Conservation (phyloP, 352 stramenopile genomes). For the Phytophthora agathidicida region DNA sequence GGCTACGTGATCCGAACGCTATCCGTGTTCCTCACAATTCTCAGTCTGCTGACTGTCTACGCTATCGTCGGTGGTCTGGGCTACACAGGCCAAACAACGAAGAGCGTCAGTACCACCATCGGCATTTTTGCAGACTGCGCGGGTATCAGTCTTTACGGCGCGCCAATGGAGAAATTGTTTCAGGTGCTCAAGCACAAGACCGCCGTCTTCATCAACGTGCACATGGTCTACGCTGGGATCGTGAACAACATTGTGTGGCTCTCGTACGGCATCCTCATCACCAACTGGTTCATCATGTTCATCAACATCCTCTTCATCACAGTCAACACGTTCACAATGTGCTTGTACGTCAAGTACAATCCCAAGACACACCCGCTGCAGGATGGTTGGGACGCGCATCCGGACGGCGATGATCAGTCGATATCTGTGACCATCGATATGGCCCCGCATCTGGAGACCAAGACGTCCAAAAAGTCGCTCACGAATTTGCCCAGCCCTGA, state of each 20-base stretch:
- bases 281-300: conserved; percentile 45
- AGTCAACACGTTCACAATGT: conserved; percentile 37
- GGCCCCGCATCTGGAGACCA: conserved; percentile 8
- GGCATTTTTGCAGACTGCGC: conserved; percentile 36
- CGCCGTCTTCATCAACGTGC: conserved; percentile 55
- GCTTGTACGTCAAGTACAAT: conserved; percentile 36
- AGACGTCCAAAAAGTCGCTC: conserved; percentile 23
- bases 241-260: conserved; percentile 56
- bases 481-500: conserved; percentile 28
- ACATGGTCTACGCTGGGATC: conserved; percentile 51
- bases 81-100: conserved; percentile 35
- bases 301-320: conserved; percentile 43
- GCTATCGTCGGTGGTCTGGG: conserved; percentile 40
- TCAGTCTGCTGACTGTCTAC: conserved; percentile 44
- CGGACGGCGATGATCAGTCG: conserved; percentile 1
- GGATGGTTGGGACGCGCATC: conserved; percentile 11
- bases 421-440: conserved; percentile 25
- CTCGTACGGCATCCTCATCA: conserved; percentile 37
- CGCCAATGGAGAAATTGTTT: conserved; percentile 44
- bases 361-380: conserved; percentile 29
- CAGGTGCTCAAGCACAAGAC: conserved; percentile 50
- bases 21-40: conserved; percentile 15
- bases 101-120: conserved; percentile 28
- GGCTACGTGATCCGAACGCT: conserved; percentile 34
- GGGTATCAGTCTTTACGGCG: conserved; percentile 46